A percentile compares a stretch with the other conserved stretches of the same genome.
These are phyloP conservation scores for Plantago lanceolata DNA, from an alignment of 305 asterid species.

Conservation along the genomic window DNA sequence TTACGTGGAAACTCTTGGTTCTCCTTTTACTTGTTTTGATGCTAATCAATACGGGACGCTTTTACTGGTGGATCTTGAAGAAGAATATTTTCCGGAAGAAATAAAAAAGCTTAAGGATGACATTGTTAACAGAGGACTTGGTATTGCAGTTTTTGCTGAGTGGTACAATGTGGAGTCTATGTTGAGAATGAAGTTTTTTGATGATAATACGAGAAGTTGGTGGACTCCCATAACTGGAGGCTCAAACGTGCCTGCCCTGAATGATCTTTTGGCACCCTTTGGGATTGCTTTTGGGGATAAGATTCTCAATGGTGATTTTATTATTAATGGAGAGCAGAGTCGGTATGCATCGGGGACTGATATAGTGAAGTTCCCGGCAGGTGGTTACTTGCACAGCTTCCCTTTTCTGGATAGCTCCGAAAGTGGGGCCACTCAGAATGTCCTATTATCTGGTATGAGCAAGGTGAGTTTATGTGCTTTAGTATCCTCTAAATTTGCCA, in stretches of 20 bases:
- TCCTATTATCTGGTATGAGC: conserved; percentile 73
- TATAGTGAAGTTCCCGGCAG: conserved; percentile 80
- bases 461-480: conserved; percentile 48
- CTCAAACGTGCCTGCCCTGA: conserved; percentile 88
- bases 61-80: conserved; percentile 94
- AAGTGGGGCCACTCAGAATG: conserved; percentile 91
- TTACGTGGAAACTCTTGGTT: conserved; percentile 92
- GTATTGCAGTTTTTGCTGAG: conserved; percentile 90
- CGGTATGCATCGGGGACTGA: conserved; percentile 97
- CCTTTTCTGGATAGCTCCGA: conserved; percentile 94
- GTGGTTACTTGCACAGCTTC: conserved; percentile 93
- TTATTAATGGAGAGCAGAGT: conserved; percentile 81
- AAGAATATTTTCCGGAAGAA: conserved; percentile 85
- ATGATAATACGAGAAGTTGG: conserved; percentile 97
- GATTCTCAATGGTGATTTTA: conserved; percentile 91
- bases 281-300: conserved; percentile 96
- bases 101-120: conserved; percentile 73
- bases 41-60: conserved; percentile 89
- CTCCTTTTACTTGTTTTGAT: conserved; percentile 95
- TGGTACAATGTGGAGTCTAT: conserved; percentile 97
- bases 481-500: background rate
- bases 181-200: conserved; percentile 97
- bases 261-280: conserved; percentile 87
- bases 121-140: conserved; percentile 63
- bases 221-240: conserved; percentile 99